Conservation (phyloP, 1,139 yeast genomes). For the Saccharomyces hybrid region DNA sequence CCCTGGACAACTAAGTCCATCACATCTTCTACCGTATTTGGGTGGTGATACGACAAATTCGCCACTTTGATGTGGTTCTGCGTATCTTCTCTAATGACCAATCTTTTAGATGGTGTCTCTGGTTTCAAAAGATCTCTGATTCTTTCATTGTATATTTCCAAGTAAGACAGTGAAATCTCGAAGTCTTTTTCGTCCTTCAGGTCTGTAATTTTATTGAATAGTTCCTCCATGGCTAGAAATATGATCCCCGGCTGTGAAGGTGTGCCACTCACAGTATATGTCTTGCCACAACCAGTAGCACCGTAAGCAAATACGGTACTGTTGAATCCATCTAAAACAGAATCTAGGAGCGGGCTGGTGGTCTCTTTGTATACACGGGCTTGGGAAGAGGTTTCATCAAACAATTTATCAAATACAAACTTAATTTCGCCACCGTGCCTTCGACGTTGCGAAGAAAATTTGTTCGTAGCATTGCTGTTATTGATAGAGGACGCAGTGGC, state of each 20-base stretch:
- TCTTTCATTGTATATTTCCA: slow-evolving; percentile 87
- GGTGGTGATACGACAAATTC: slow-evolving; percentile 60
- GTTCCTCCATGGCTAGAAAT: slow-evolving; percentile 67
- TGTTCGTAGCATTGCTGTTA: slow-evolving; percentile 10
- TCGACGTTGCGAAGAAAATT: neutral
- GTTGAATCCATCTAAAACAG: slow-evolving; percentile 75
- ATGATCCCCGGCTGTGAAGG: slow-evolving; percentile 72
- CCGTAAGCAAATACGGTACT: slow-evolving; percentile 96
- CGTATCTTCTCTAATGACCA: slow-evolving; percentile 66
- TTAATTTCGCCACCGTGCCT: slow-evolving; percentile 44
- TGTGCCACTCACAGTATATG: slow-evolving; percentile 81
- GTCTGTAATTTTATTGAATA: slow-evolving; percentile 53
- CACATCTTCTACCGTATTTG: slow-evolving; percentile 62
- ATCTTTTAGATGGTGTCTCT: slow-evolving; percentile 34
- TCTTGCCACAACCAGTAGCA: slow-evolving; percentile 98
- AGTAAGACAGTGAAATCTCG: slow-evolving; percentile 61
- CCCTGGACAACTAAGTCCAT: slow-evolving; percentile 72
- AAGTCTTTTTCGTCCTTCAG: slow-evolving; percentile 47
- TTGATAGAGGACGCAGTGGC: neutral
- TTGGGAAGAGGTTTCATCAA: slow-evolving; percentile 59
- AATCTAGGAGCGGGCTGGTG: slow-evolving; percentile 63
- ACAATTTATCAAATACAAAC: slow-evolving; percentile 77
- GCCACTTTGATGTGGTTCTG: slow-evolving; percentile 63
- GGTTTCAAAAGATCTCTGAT: slow-evolving; percentile 71
- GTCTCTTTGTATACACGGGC: slow-evolving; percentile 59